Evolutionary conservation across 2,329 filamentous ascomycete genomes (phyloP), one percentile per base, ranked within the genome.

Genomic region (Ramichloridium luteum): DNA sequence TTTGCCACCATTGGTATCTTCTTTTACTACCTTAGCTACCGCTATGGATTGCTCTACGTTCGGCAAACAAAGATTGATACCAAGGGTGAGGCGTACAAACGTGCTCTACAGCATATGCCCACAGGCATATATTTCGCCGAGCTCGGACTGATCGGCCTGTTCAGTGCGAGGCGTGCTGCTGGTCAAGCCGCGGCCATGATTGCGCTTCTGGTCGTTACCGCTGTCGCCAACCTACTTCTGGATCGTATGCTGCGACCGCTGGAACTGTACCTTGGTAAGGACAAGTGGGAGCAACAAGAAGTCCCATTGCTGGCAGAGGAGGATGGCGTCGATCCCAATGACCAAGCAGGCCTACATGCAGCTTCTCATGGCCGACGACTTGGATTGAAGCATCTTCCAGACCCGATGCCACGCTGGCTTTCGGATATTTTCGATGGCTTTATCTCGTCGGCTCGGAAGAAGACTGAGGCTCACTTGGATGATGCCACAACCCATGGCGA

Each of bases 1-100:
- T 67, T 67, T 39, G 56, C 60, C 4, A 53, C 53, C 5, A 44
- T 65, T 10, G 61, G 62, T 11, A 49, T 66, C 16, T 46, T 43
- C 17, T 51, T 66, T 5, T 55, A 64, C 37, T 67, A 65, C 46
- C 38, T 65, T 25, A 61, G 57, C 31, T 66, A 61, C 47, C 57
- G 61, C 12, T 66, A 67, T 53, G 64, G 63, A 37, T 53, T 65
- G 40, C 55, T 67, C 8, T 67, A 64, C 43, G 60, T 64, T 9
- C 29, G 43, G 15, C 62, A 62, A 44, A 60, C 60, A 37, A 60
- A 59, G 35, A 54, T 63, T 31, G 63, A 67, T 37, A 67, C 63
- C 16, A 59, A 60, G 39, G 63, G 63, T 25, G 55, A 55, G 11
- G 55, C 57, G 2, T 67, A 66, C 44, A 55, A 58, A 32, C 58